Percentiles rank a stretch among this genome's conserved stretches.
Evolutionary conservation across 2,329 filamentous ascomycete species (phyloP).

Genomic region (Pezicula neosporulosa): DNA sequence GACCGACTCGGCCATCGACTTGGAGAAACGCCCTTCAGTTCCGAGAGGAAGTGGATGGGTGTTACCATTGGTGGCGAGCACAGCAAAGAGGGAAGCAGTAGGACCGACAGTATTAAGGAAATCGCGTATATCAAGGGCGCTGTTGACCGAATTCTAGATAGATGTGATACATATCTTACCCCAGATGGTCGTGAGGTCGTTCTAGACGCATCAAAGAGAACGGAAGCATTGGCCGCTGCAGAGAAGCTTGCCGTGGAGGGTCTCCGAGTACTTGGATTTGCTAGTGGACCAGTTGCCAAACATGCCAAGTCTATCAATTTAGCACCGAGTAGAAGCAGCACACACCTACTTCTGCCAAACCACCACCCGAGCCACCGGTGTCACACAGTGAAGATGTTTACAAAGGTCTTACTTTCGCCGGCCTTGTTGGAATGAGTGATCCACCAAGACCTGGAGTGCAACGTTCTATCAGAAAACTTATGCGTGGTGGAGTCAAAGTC

Average conservation of each 20-base stretch:
- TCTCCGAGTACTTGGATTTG: constrained; percentile 87
- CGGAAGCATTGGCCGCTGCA: constrained; percentile 75
- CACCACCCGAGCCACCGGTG: constrained; percentile 16
- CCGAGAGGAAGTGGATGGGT: constrained; percentile 98
- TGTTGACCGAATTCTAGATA: constrained; percentile 78
- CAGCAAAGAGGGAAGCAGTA: constrained; percentile 28
- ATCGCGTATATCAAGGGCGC: constrained; percentile 95
- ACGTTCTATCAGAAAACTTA: constrained; percentile 81
- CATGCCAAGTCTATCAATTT: constrained; percentile 35
- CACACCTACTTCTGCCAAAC: constrained; percentile 41
- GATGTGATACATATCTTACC: constrained; percentile 88
- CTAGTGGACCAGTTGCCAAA: constrained; percentile 69
- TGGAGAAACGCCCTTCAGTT: constrained; percentile 91
- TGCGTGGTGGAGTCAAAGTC: constrained; percentile 92
- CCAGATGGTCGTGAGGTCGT: constrained; percentile 83
- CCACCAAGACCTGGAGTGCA: constrained; percentile 89
- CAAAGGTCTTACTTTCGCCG: constrained; percentile 81
- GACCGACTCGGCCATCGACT: constrained; percentile 79
- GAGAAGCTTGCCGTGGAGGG: constrained; percentile 86
- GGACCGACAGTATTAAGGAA: constrained; percentile 55
- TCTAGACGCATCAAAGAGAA: constrained; percentile 70
- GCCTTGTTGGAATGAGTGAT: constrained; percentile 95
- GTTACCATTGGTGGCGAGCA: constrained; percentile 65
- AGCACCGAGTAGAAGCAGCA: constrained; percentile 43
- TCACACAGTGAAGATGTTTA: constrained; percentile 70